Percentiles rank a stretch among this genome's conserved stretches.
These are phyloP conservation scores for Pilobolus umbonatus DNA, from an alignment of 192 early-diverging fungal species.

Conservation along the genomic window DNA sequence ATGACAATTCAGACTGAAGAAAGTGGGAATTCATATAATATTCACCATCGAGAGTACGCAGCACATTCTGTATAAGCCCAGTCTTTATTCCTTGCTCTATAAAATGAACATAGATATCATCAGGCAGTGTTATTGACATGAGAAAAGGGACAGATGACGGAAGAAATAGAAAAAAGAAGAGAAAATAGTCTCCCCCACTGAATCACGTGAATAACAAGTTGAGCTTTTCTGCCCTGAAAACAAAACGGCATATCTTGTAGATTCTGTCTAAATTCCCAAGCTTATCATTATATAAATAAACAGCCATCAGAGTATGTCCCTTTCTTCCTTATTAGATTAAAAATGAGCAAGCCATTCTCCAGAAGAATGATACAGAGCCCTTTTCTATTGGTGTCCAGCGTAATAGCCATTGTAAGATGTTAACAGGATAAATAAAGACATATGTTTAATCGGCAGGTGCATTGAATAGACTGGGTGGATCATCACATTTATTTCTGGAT, in stretches of 20 bases:
- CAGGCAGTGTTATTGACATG: no score
- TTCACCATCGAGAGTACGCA: neutral
- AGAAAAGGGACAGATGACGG: no score
- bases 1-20: no score
- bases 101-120: neutral
- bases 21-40: neutral
- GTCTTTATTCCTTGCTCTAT: neutral
- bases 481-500: conserved; percentile 23
- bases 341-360: neutral
- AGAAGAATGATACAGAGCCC: neutral
- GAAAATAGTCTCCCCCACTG: no score
- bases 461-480: conserved; percentile 24
- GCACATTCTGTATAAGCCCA: neutral
- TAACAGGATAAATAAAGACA: neutral
- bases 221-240: no score
- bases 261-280: no score
- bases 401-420: conserved; percentile 4
- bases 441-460: no score
- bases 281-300: neutral
- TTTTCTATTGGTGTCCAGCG: conserved; percentile 1
- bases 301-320: no score
- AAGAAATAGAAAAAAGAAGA: no score
- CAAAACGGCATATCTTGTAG: no score
- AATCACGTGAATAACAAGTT: no score
- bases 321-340: neutral